Evolutionary conservation across 495 filamentous ascomycete species (phyloP), one percentile per base, ranked within the genome.

Genomic region (Aspergillus hancockii): DNA sequence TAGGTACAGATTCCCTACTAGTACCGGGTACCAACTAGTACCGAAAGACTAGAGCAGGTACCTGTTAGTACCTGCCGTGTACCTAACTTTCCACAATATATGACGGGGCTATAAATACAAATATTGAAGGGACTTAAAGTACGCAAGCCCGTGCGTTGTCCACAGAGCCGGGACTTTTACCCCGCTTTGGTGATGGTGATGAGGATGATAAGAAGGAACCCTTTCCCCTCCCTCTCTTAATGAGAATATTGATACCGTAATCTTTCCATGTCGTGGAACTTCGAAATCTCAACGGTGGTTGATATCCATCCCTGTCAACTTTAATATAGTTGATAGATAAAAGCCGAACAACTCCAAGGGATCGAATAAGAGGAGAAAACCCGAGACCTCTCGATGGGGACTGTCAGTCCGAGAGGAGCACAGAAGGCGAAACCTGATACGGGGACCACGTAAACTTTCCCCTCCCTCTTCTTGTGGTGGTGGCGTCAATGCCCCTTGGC

Each of bases 401-500:
- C 7, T 28, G 25, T 28, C 25, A 28, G 25, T 28, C 25, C 3
- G 16, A 41, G 16, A 41, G 14, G 14, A 12, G 10, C 4, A 14
- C n/a, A 14, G 38, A n/a, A 41, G 14, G 2, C 2, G 38, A 41
- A 41, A 41, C 38, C 12, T 41, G 34, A 36, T 36, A 36, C 34
- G 34, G 34, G 34, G 34, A 36, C 38, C 38, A 41, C 16, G 38
- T 41, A 41, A 41, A 41, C 38, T 41, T 41, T 41, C 16, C 38
- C 38, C 38, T 41, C 38, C 32, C 38, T 41, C 38, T 16, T 16
- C 9, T 28, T 12, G 38, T 41, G 38, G 34, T 36, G 34, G 38
- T 41, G 38, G 38, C 38, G 38, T 41, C 38, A 41, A n/a, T 41
- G 38, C 38, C 38, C 38, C 38, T 41, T 41, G 38, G 38, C 38